Conservation (phyloP, 768 basidiomycete species). For the Mycena indigotica region DNA sequence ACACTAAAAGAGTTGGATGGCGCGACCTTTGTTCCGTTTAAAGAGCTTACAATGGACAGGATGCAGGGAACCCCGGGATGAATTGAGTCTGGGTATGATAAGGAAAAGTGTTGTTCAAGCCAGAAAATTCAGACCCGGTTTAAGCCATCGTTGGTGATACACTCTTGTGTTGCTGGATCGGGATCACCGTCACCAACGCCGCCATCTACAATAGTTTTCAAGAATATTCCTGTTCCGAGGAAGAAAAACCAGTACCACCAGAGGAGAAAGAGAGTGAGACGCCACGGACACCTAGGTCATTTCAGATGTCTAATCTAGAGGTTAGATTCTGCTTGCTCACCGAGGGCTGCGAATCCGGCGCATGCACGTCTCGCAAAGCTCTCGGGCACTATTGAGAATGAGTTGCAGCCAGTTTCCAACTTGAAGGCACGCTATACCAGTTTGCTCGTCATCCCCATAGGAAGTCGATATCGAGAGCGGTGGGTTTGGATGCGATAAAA, state of each 20-base stretch:
- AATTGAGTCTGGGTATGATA: conserved; percentile 12
- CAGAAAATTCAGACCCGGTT: conserved; percentile 33
- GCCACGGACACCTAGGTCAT: conserved; percentile 54
- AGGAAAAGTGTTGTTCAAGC: not conserved
- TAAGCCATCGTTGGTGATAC: conserved; percentile 49
- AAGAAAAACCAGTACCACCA: conserved; percentile 49
- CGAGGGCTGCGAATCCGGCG: conserved; percentile 47
- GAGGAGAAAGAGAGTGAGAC: conserved; percentile 51
- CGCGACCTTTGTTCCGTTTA: not conserved
- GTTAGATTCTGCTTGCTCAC: conserved; percentile 28
- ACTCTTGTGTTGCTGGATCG: conserved; percentile 42
- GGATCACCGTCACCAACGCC: conserved; percentile 56
- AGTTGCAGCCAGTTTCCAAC: no score
- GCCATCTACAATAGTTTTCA: conserved; percentile 46
- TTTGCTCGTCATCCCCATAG: conserved; percentile 60
- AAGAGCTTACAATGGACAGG: conserved; percentile 20
- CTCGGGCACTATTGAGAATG: conserved; percentile 39
- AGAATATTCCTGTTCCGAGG: conserved; percentile 37
- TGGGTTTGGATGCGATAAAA: conserved; percentile 38
- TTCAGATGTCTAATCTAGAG: no score
- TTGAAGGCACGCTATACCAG: no score
- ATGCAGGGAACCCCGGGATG: conserved; percentile 22
- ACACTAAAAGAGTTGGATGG: conserved; percentile 6
- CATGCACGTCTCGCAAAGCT: conserved; percentile 50
- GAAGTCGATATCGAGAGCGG: conserved; percentile 55